Base-by-base conservation (phyloP, 208 protist species). In the Trypanosoma platydactyli region DNA sequence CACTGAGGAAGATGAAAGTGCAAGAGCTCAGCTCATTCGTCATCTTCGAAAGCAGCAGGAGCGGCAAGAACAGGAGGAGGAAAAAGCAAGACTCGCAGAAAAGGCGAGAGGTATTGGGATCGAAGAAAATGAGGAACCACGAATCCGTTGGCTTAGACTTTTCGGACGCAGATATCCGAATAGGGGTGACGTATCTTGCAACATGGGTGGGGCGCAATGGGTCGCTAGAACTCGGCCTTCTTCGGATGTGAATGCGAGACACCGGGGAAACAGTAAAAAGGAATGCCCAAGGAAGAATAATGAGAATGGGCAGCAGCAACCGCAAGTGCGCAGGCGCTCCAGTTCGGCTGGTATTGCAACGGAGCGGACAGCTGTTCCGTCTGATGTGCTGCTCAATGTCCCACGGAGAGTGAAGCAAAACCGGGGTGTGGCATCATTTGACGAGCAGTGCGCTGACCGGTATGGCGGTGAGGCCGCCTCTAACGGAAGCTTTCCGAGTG, bases 1-100 rank as follows among this genome's bases (percentile, higher is more conserved):
- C 30, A 46, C n/a, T 13, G 41, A 9, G 13, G 45, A 45, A 25
- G 25, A 33, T 7, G 35, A 62, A 12, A 29, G 25, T 12, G 48
- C 44, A 25, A 56, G 38, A 50, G n/a, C 30, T 15, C 46, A 71
- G 13, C 25, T 71, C 2, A 71, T 71, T 64, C 65, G 65, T 27
- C 40, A 50, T 29, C 40, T 71, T 3, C 65, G 57, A 49, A 30
- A 57, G 18, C 63, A 60, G 45, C 30, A 57, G 30, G 25, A 54
- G 27, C 42, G 44, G 6, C 24, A 52, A 22, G 41, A 45, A 40
- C 42, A 24, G 20, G 57, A 52, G 33, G 33, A 54, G 48, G 59
- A 52, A n/a, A n/a, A 54, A 30, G 59, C 20, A 60, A n/a, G 6
- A 29, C 54, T 46, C 0, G 16, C 20, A 15, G 16, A 42, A 30